A percentile compares a stretch with the other conserved stretches of the same genome.
Conservation (phyloP, 192 early-diverging fungal genomes). For the Diversispora epigaea region DNA sequence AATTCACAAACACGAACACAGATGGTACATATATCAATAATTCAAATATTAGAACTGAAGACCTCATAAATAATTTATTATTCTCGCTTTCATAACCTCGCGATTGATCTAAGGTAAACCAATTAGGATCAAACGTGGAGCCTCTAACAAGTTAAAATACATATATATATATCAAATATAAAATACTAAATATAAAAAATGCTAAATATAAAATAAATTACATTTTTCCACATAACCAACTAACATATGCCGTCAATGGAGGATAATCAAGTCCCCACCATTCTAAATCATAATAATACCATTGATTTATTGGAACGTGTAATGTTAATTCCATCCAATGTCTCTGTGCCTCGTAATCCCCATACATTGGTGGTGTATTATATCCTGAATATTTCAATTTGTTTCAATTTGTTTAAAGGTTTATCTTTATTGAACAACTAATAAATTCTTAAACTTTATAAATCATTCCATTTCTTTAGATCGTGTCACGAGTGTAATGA, state of each 20-base stretch:
- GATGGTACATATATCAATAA: slow-evolving; percentile 75
- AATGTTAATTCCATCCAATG: slow-evolving; percentile 98
- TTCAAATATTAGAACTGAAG: slow-evolving; percentile 75
- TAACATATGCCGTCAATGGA: slow-evolving; percentile 91
- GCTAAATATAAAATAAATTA: slow-evolving; percentile 33
- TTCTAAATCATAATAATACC: slow-evolving; percentile 86
- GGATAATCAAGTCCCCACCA: slow-evolving; percentile 99
- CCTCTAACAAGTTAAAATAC: slow-evolving; percentile 58
- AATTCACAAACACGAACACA: slow-evolving; percentile 63
- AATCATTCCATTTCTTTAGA: not conserved
- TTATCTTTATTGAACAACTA: not conserved
- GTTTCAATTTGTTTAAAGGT: not conserved
- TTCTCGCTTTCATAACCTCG: slow-evolving; percentile 75
- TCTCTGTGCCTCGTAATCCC: slow-evolving; percentile 97
- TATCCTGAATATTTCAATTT: slow-evolving; percentile 41
- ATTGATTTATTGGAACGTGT: slow-evolving; percentile 70
- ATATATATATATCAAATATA: not conserved
- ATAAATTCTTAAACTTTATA: no score
- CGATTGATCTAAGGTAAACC: slow-evolving; percentile 85
- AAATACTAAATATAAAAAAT: not conserved
- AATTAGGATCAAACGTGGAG: slow-evolving; percentile 68
- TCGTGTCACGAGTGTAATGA: not conserved
- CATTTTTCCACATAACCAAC: slow-evolving; percentile 81
- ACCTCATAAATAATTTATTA: slow-evolving; percentile 89
- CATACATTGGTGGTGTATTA: slow-evolving; percentile 75